Evolutionary conservation across 495 filamentous ascomycete species (phyloP).

Genomic region (Penicillium canescens): DNA sequence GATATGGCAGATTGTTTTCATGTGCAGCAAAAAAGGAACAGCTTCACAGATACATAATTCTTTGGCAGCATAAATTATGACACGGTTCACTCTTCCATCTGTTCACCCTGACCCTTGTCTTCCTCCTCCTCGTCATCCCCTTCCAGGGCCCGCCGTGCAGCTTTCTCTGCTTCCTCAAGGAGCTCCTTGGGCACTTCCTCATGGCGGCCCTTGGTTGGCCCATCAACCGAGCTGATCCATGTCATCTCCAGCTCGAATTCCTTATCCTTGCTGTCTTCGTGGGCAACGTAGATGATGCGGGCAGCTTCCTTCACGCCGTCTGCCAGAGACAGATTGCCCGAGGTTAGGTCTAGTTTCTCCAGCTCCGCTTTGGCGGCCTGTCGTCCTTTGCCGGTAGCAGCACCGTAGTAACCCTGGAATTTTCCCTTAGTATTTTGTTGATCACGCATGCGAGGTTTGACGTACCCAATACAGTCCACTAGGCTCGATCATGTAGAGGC

Average conservation of each 20-base stretch:
- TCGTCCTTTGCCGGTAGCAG: constrained; percentile 92
- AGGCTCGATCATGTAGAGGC: constrained; percentile 97
- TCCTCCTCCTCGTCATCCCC: constrained; percentile 75
- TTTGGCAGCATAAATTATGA: constrained; percentile 20
- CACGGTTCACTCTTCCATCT: constrained; percentile 70
- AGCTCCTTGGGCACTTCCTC: constrained; percentile 88
- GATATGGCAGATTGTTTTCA: constrained; percentile 1
- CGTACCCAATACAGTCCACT: constrained; percentile 91
- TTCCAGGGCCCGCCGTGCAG: constrained; percentile 71
- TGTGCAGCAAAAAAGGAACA: constrained; percentile 1
- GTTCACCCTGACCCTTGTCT: constrained; percentile 58
- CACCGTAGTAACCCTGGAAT: constrained; percentile 86
- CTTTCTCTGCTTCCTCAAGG: constrained; percentile 84
- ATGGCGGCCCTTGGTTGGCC: constrained; percentile 88
- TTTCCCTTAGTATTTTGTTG: constrained; percentile 13
- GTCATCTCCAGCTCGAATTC: constrained; percentile 99
- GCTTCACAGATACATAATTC: constrained; percentile 15
- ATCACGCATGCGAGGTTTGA: neutral
- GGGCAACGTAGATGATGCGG: constrained; percentile 91
- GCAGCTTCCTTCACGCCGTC: constrained; percentile 96
- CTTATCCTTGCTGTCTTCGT: constrained; percentile 97
- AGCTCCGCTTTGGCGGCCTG: constrained; percentile 96
- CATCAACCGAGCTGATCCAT: constrained; percentile 82
- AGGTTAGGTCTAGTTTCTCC: constrained; percentile 91
- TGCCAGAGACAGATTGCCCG: constrained; percentile 70